A percentile compares a stretch with the other conserved stretches of the same genome.
Evolutionary conservation across 2,329 filamentous ascomycete genomes (phyloP).

Genomic region (Teratosphaeria destructans): DNA sequence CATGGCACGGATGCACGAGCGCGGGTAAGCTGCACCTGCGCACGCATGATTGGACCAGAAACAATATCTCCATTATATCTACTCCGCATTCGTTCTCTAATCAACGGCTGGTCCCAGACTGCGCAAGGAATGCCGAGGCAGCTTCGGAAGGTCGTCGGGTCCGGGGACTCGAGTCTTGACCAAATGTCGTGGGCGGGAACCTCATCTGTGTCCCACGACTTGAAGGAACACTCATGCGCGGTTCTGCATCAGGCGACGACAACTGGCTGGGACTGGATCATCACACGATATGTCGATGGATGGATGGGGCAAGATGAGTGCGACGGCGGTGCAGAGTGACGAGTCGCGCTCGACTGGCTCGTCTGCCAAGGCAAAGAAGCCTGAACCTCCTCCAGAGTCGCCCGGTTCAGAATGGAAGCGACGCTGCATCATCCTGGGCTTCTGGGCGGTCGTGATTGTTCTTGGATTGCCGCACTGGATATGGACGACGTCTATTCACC

Average conservation of each 20-base stretch:
- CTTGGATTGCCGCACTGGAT: conserved; percentile 92
- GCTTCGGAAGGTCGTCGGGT: not conserved
- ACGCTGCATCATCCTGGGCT: conserved; percentile 68
- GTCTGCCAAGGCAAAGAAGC: not conserved
- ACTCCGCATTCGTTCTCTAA: no score
- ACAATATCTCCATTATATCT: not conserved
- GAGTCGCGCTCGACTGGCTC: no score
- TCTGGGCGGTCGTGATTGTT: conserved; percentile 77
- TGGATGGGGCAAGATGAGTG: not conserved
- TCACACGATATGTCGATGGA: not conserved
- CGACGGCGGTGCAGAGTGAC: not conserved
- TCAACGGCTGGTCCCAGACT: not conserved
- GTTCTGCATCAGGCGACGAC: not conserved
- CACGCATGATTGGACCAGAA: not conserved
- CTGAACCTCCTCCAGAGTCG: conserved; percentile 64
- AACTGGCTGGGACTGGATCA: not conserved
- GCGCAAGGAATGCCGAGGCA: not conserved
- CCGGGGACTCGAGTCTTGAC: not conserved
- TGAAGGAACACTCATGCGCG: not conserved
- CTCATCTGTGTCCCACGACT: not conserved
- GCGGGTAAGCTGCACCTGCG: not conserved
- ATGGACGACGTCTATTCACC: conserved; percentile 85
- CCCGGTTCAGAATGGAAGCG: conserved; percentile 58
- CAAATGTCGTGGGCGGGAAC: not conserved
- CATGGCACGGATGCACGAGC: not conserved